phyloP scores from a whole-genome alignment of 129 eudicot species.

The Heracleum sosnowskyi region DNA sequence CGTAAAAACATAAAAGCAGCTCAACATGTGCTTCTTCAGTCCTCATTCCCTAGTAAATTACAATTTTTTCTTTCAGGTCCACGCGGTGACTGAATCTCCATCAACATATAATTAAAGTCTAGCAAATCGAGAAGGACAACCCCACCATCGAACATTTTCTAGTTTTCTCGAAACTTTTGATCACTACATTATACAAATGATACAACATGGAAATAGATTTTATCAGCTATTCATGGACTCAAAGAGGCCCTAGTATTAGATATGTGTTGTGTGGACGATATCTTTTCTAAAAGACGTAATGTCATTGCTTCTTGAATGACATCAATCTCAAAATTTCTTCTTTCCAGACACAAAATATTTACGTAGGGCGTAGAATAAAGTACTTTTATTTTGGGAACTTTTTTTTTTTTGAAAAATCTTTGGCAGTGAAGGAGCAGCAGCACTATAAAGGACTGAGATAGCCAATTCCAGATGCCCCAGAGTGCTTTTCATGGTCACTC shows the following conservation, averaged over 20 bases:
- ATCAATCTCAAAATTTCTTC: too few relatives aligned
- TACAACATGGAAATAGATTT: background rate
- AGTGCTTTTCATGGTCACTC: too few relatives aligned
- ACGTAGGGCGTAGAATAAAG: background rate
- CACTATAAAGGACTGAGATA: too few relatives aligned
- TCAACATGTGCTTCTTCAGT: background rate
- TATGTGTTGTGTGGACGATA: background rate
- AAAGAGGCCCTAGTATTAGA: background rate
- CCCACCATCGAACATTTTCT: background rate
- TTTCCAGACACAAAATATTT: too few relatives aligned
- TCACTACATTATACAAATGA: background rate
- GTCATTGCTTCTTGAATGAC: background rate
- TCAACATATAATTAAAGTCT: background rate
- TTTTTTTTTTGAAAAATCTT: too few relatives aligned
- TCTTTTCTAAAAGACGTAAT: background rate
- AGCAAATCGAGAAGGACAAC: background rate
- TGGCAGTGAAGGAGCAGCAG: too few relatives aligned
- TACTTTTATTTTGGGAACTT: too few relatives aligned
- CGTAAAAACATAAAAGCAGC: background rate
- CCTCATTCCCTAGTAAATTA: background rate
- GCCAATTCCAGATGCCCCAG: too few relatives aligned
- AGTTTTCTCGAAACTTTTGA: background rate
- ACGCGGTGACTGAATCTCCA: background rate
- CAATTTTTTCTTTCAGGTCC: background rate
- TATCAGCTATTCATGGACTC: background rate